Conservation (phyloP, 2,329 filamentous ascomycete genomes). For the Epichloe uncinata region DNA sequence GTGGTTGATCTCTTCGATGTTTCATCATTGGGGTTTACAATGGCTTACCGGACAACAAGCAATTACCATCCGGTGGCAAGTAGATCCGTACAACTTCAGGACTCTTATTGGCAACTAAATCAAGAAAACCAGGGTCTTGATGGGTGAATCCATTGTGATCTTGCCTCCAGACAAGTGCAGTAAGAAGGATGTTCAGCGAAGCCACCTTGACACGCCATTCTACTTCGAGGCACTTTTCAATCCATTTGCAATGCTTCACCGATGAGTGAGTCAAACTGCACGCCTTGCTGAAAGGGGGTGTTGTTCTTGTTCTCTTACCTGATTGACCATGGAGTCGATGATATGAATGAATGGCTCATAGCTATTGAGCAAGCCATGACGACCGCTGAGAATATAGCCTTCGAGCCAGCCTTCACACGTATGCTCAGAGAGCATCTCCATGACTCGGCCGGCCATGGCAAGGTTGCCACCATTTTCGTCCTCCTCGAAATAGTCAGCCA, state of each 20-base stretch:
- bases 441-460: slow-evolving; percentile 53
- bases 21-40: neutral
- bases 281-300: neutral
- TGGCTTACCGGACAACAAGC: slow-evolving; percentile 44
- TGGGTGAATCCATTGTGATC: slow-evolving; percentile 78
- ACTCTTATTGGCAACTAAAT: slow-evolving; percentile 67
- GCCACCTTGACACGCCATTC: slow-evolving; percentile 62
- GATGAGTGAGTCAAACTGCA: slow-evolving; percentile 6
- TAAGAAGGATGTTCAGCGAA: slow-evolving; percentile 68
- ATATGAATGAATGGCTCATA: slow-evolving; percentile 77
- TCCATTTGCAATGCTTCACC: slow-evolving; percentile 63
- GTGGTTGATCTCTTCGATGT: neutral
- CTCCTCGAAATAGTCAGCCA: slow-evolving; percentile 66
- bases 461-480: slow-evolving; percentile 64
- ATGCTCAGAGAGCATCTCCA: slow-evolving; percentile 78
- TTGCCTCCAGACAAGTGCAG: slow-evolving; percentile 68
- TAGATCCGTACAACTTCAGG: slow-evolving; percentile 72
- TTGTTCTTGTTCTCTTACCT: slow-evolving; percentile 25
- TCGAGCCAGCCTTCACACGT: slow-evolving; percentile 71
- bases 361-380: slow-evolving; percentile 65
- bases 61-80: slow-evolving; percentile 68
- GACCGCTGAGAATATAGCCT: slow-evolving; percentile 61
- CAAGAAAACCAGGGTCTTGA: slow-evolving; percentile 68
- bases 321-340: slow-evolving; percentile 76
- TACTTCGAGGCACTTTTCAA: slow-evolving; percentile 69